Base-by-base conservation (phyloP, 163 green algal species). In the Scenedesmus sp. region DNA sequence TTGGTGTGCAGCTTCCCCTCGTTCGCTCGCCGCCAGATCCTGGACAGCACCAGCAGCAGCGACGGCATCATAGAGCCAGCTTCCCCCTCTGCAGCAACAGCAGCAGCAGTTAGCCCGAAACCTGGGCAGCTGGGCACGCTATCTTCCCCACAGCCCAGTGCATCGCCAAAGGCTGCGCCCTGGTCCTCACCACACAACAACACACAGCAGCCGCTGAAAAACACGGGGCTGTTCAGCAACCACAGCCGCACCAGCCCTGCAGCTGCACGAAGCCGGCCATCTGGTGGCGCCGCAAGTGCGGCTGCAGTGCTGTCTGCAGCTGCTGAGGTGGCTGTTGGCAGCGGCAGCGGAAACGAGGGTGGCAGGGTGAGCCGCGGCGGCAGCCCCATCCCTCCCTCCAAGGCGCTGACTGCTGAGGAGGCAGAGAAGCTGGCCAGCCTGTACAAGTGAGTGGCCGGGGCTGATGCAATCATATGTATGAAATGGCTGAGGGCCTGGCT, bases 1-100 rank as follows among this genome's bases (percentile, higher is more conserved):
- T 73, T 91, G 73, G 73, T 91, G 55, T 15, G 46, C 16, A 86
- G 23, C 54, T 91, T 91, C 73, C 87, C 87, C 34, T 91, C 87
- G 8, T 91, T 86, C 46, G 67, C 86, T 6, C 56, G 86, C 9
- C 66, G 86, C 18, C 20, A 91, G 56, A 85, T 86, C n/a, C 52
- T n/a, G 46, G 16, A 77, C 66, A 90, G 46, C 64, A 70, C 64
- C 85, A 90, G 46, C 64, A 83, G 85, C 46, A 83, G 85, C 66
- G 79, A 59, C 13, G 18, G 66, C 46, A 23, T 23, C 26, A 79
- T 64, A 7, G 84, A 79, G 70, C 23, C 70, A 13, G 23, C 70
- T 5, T 52, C 70, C 12, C 70, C 70, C 23, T 79, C 23, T 0
- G 0, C 34, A 46, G 81, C 46, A 66, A 10, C 13, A 26, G 20